These are phyloP conservation scores for Pichia heedii DNA, from an alignment of 805 yeast species.

Conservation along the genomic window DNA sequence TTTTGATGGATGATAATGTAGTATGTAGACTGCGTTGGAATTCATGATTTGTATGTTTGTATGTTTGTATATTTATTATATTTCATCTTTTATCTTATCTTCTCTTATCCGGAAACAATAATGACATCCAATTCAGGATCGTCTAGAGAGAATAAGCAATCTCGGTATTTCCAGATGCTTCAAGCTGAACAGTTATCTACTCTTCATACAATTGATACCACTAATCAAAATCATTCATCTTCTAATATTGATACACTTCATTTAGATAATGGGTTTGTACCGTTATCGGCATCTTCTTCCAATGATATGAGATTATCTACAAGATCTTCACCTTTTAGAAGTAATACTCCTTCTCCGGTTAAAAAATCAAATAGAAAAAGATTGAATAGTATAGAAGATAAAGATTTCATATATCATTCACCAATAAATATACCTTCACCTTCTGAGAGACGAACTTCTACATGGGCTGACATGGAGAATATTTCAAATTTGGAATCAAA, in stretches of 20 bases:
- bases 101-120: no score
- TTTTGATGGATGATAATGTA: no score
- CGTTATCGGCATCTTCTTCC: background rate
- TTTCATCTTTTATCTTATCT: no score
- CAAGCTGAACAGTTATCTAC: background rate
- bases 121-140: no score
- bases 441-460: background rate
- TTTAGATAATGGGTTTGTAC: background rate
- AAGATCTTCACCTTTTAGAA: background rate
- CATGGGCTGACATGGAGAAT: background rate
- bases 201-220: no score
- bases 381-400: slow-evolving; percentile 1
- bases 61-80: no score
- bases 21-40: no score
- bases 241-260: background rate
- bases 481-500: background rate
- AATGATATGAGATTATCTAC: background rate
- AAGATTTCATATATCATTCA: background rate
- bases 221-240: background rate
- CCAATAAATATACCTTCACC: background rate
- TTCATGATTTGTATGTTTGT: no score
- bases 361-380: background rate
- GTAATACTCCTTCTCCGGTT: background rate
- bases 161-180: slow-evolving; percentile 3
- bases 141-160: slow-evolving; percentile 1